These are phyloP conservation scores for Dovyalis caffra DNA, from an alignment of 345 rosid genomes.

Conservation along the genomic window DNA sequence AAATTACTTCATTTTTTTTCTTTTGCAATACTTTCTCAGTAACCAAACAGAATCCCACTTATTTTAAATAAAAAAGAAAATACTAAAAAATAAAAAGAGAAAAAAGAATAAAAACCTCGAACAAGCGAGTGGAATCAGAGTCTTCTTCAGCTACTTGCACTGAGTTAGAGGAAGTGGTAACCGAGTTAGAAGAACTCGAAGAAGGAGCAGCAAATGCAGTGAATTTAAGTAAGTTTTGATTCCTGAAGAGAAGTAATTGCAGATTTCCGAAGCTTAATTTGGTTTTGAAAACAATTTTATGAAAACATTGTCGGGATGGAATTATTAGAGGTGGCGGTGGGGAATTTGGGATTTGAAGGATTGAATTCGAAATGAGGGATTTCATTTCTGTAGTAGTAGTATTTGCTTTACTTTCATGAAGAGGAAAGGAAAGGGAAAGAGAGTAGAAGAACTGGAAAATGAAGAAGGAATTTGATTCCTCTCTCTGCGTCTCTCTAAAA, in stretches of 20 bases:
- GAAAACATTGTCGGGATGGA: constrained; percentile 14
- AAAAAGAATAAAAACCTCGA: constrained; percentile 35
- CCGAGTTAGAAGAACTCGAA: constrained; percentile 44
- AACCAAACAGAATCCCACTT: not conserved
- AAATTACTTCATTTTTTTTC: too few relatives aligned
- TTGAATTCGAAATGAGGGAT: constrained; percentile 32
- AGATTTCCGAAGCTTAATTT: constrained; percentile 20
- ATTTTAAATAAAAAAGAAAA: not conserved
- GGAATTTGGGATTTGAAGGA: constrained; percentile 35
- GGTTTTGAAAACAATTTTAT: constrained; percentile 14
- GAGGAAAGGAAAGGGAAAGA: not conserved
- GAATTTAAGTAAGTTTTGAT: not conserved
- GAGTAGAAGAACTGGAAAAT: too few relatives aligned
- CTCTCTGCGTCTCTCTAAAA: too few relatives aligned
- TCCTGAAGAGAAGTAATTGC: constrained; percentile 11
- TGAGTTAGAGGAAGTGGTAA: constrained; percentile 13
- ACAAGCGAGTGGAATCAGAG: constrained; percentile 48
- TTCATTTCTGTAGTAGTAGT: constrained; percentile 29
- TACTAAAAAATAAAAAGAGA: not conserved
- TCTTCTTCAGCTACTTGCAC: constrained; percentile 59
- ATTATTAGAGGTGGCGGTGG: too few relatives aligned
- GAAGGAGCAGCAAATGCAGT: constrained; percentile 32
- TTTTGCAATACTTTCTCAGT: not conserved
- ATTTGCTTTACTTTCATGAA: too few relatives aligned
- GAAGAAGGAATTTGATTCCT: not conserved